A percentile compares a stretch with the other conserved stretches of the same genome.
Evolutionary conservation across 495 filamentous ascomycete genomes (phyloP).

Genomic region (Aspergillus affinis): DNA sequence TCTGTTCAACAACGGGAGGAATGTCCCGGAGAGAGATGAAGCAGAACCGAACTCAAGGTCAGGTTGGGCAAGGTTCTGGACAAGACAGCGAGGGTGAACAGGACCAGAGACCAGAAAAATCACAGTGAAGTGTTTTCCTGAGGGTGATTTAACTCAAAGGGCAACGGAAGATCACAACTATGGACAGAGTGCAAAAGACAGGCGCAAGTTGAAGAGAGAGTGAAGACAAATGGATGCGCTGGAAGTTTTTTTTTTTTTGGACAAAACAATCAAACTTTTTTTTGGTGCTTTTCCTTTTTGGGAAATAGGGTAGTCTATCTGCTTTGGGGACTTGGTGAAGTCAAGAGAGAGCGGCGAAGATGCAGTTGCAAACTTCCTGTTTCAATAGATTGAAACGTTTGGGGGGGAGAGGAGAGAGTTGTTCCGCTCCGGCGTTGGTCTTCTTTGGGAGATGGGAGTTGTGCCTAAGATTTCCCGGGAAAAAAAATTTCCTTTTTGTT

Average conservation of each 20-base stretch:
- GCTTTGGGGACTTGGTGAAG: neutral
- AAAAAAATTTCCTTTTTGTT: neutral
- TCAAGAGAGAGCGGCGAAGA: neutral
- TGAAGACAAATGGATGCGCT: constrained; percentile 22
- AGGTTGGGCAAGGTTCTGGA: constrained; percentile 12
- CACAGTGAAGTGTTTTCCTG: constrained; percentile 49
- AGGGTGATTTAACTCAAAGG: constrained; percentile 11
- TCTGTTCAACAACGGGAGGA: constrained; percentile 10
- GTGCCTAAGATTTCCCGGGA: neutral
- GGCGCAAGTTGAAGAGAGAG: constrained; percentile 24
- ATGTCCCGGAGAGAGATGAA: constrained; percentile 10
- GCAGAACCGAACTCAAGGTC: constrained; percentile 17
- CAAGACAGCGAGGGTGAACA: constrained; percentile 17
- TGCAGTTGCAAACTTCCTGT: neutral
- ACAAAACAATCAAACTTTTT: constrained; percentile 13
- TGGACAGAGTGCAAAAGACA: constrained; percentile 19
- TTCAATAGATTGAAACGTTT: neutral
- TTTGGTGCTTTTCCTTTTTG: constrained; percentile 22
- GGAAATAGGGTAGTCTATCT: constrained; percentile 5
- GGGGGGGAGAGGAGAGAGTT: neutral
- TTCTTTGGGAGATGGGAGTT: neutral
- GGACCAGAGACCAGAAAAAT: constrained; percentile 31
- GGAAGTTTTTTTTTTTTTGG: constrained; percentile 12
- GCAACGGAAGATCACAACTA: constrained; percentile 12
- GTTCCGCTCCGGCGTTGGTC: neutral